Base-by-base conservation (phyloP, 2,329 filamentous ascomycete genomes). In the Capronia coronata region DNA sequence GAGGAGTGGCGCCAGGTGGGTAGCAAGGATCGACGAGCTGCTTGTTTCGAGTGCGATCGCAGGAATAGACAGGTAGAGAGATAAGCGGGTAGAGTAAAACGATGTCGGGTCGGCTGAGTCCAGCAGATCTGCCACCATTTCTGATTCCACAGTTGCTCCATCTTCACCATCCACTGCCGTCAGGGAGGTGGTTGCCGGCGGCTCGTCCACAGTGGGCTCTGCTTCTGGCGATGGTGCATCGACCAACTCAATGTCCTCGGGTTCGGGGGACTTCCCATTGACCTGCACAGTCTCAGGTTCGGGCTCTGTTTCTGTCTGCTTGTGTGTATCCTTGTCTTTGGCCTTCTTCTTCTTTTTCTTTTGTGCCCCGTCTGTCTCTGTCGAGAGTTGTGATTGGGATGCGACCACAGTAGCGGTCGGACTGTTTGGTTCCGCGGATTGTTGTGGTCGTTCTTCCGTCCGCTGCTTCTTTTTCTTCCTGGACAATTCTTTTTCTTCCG, bases 41-140 rank as follows among this genome's bases (percentile, higher is more conserved):
- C 78, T 75, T 57, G 75, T 71, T 18, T 70, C 67, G 46, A 73
- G 70, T 23, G 70, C 73, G 49, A 79, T 74, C 18, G 80, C 78
- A 32, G 79, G 75, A 47, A 83, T 70, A 3, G 78, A 73, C 51
- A 83, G 70, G 63, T 80, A 82, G 61, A 95, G 78, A 1, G 90
- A 57, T 29, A 54, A 30, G 21, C 56, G 44, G 21, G 48, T 56
- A 14, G 57, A 54, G 46, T 57, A 57, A 46, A 62, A 61, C 2
- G 51, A 47, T 14, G 42, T 48, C 6, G 48, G 50, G 14, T 52
- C 49, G 23, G 47, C 39, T 1, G 57, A 61, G 19, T 54, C 40
- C 11, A 58, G 48, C 10, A 54, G 43, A 18, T 43, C 35, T 19
- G 46, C 4, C 32, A 35, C 25, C 19, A 48, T 32, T 41, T 46